Evolutionary conservation across 2,329 filamentous ascomycete species (phyloP), one percentile per base, ranked within the genome.

Genomic region (Monilinia fructigena): DNA sequence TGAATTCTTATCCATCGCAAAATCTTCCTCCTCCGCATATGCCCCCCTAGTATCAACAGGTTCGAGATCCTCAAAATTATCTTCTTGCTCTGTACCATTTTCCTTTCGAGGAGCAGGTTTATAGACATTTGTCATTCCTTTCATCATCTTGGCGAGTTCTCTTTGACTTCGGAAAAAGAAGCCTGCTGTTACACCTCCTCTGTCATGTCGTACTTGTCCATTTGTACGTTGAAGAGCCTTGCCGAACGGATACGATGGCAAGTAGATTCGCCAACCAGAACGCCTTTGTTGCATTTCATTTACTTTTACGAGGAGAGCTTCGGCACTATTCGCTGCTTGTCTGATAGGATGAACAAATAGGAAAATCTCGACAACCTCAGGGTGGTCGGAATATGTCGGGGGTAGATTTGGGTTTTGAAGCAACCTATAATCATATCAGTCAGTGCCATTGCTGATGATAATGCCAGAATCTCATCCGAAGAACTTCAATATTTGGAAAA

Each of bases 181-280:
- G 42, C 82, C 82, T 6, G 83, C 84, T 5, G 84, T 85, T 26
- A 85, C 78, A 31, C 84, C 84, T 23, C 85, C 85, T 68, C 84
- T 79, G 71, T 87, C 85, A 69, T 87, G 85, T 42, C 84, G 78
- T 5, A 86, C 84, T 69, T 86, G 83, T 3, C 81, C 78, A 71
- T 86, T 86, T 7, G 82, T 81, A 45, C 84, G 78, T 69, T 84
- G 80, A 1, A 86, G 65, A 5, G 83, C 79, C 71, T 86, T 86
- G 55, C 72, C 70, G n/a, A 82, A 77, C 0, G 84, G 82, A 68
- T 86, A 86, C 0, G 81, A 82, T 4, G 85, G 84, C 1, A 81
- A 73, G 66, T 84, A 79, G 14, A 85, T 70, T 5, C 76, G 77
- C 66, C 78, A 80, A 68, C 77, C 75, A 66, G 75, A 75, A 4